These are phyloP conservation scores for Epichloe sylvatica DNA, from an alignment of 2,329 filamentous ascomycete genomes.

Conservation along the genomic window DNA sequence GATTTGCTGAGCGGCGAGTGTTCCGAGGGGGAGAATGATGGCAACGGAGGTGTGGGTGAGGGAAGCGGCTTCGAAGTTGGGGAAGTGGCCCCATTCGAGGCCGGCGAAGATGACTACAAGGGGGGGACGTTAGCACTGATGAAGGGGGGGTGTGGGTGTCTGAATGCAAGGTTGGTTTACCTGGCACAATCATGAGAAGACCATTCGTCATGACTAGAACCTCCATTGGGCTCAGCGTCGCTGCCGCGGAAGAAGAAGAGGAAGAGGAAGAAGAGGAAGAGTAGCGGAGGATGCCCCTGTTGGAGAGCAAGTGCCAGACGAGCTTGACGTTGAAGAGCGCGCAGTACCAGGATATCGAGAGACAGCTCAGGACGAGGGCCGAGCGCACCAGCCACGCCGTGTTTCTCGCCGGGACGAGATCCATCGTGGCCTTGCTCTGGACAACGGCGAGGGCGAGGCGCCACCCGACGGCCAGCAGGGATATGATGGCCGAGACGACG, in stretches of 20 bases:
- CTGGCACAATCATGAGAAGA: conserved; percentile 41
- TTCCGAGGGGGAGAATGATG: conserved; percentile 37
- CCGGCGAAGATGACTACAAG: conserved; percentile 36
- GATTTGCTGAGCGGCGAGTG: conserved; percentile 35
- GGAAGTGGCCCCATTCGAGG: conserved; percentile 28
- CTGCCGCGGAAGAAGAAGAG: conserved; percentile 10
- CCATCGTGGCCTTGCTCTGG: conserved; percentile 21
- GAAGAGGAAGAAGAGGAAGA: conserved; percentile 13
- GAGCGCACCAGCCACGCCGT: conserved; percentile 25
- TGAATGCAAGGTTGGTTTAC: conserved; percentile 19
- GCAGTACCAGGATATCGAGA: conserved; percentile 39
- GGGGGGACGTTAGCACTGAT: not conserved
- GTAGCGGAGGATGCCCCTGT: conserved; percentile 32
- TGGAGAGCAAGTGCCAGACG: conserved; percentile 31
- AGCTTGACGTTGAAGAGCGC: conserved; percentile 40
- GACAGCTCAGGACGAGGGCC: conserved; percentile 25
- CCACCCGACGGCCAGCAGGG: conserved; percentile 18
- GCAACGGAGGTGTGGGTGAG: conserved; percentile 35
- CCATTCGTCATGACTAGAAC: conserved; percentile 42
- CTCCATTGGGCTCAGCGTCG: conserved; percentile 34
- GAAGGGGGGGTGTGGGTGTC: not conserved
- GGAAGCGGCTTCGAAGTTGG: conserved; percentile 35
- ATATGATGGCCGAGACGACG: conserved; percentile 22
- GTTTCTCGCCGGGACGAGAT: conserved; percentile 9
- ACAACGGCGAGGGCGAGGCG: conserved; percentile 22